Evolutionary conservation across 257 asterid species (phyloP).

Genomic region (Coffea eugenioides): DNA sequence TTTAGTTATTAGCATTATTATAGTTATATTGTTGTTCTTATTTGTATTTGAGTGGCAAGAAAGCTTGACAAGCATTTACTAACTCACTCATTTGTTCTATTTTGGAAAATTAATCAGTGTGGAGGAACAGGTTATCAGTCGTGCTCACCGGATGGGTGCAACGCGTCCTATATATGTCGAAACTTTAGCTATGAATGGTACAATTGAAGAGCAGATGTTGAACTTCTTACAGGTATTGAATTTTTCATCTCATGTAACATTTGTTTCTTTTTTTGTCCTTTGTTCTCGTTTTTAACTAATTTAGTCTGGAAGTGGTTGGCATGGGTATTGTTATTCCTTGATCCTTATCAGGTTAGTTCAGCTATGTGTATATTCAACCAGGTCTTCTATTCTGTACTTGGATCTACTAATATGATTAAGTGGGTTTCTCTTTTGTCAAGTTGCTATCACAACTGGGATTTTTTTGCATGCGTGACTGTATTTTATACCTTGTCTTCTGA

Average conservation of each 20-base stretch:
- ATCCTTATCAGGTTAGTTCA: not conserved
- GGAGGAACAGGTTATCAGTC: conserved; percentile 99
- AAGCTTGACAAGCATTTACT: conserved; percentile 4
- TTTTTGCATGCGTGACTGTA: not conserved
- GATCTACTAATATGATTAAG: not conserved
- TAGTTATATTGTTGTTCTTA: not conserved
- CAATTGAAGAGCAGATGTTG: conserved; percentile 96
- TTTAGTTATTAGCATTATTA: not conserved
- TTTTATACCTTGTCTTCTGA: not conserved
- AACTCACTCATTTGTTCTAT: conserved; percentile 26
- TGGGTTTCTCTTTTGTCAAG: not conserved
- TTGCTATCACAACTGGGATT: not conserved
- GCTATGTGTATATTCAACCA: not conserved
- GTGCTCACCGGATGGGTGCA: conserved; percentile 99
- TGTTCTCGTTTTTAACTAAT: not conserved
- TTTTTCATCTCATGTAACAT: not conserved
- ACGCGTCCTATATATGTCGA: conserved; percentile 84
- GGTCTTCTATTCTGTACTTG: not conserved
- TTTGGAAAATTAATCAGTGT: conserved; percentile 51
- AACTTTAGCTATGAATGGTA: conserved; percentile 89
- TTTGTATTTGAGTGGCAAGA: not conserved
- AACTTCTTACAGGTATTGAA: conserved; percentile 71
- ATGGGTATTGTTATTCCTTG: not conserved
- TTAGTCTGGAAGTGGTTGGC: not conserved
- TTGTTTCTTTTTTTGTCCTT: not conserved